Conservation (phyloP, 202 grass and related monocot species). For the Panicum hallii region DNA sequence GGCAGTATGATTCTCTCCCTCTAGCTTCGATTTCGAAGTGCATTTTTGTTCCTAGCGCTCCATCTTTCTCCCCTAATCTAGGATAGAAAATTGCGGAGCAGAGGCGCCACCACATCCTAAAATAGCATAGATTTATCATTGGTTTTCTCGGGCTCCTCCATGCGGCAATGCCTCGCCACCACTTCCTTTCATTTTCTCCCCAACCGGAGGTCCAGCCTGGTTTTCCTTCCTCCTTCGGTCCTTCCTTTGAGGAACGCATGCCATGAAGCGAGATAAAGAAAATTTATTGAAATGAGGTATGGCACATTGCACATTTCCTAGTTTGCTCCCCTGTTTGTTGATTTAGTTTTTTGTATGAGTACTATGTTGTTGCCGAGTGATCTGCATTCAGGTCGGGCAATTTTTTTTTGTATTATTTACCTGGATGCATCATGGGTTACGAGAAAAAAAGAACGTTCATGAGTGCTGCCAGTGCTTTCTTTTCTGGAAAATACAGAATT, state of each 20-base stretch:
- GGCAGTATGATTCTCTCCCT: background rate
- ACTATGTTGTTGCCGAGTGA: background rate
- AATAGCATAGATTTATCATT: constrained; percentile 8
- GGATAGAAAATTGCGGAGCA: constrained; percentile 15
- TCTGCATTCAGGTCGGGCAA: background rate
- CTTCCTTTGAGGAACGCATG: background rate
- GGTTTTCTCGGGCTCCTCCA: constrained; percentile 18
- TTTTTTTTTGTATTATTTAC: background rate
- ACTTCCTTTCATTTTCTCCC: background rate
- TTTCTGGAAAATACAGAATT: background rate
- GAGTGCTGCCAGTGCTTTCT: background rate
- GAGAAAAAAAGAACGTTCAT: background rate
- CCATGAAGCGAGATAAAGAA: background rate
- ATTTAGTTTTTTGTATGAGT: background rate
- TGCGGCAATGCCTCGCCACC: constrained; percentile 14
- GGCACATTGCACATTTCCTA: background rate
- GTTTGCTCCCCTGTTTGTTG: background rate
- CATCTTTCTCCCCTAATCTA: constrained; percentile 14
- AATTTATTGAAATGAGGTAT: constrained; percentile 37
- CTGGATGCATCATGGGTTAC: background rate
- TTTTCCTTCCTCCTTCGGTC: constrained; percentile 6
- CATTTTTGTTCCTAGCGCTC: background rate
- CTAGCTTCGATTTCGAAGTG: background rate
- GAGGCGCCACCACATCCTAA: background rate
- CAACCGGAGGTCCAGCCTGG: background rate